Evolutionary conservation across 1,139 yeast species (phyloP), one percentile per base, ranked within the genome.

Genomic region (Geotrichum klebahnii): DNA sequence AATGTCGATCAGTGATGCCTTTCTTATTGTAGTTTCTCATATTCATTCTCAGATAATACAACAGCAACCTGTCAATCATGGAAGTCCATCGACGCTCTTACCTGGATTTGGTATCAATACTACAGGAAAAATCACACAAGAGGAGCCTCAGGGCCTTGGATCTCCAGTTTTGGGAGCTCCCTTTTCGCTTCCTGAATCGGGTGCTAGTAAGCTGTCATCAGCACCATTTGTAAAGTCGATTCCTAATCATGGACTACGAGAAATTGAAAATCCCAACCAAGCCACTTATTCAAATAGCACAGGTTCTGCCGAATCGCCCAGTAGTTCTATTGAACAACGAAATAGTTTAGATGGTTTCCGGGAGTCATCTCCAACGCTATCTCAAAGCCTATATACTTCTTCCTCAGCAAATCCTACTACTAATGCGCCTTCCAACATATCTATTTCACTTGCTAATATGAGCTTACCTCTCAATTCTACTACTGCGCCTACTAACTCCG

Each of bases 1-100:
- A 0, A 85, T 84, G 90, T 56, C 67, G 1, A 78, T 84, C 77
- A 68, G 70, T 19, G 89, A 84, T 53, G 86, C 95, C 0, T 72
- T 85, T 19, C n/a, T 40, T 3, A 40, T 40, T 16, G 31, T 5
- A 5, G 20, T 20, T 17, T 19, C 28, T 24, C 28, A 24, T n/a
- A 24, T 35, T 17, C 3, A 19, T n/a, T 22, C 31, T 6, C 8
- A 10, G 20, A 24, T 20, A 14, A 22, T 6, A 20, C 6, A n/a
- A n/a, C n/a, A n/a, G n/a, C n/a, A n/a, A n/a, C n/a, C n/a, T n/a
- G n/a, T n/a, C n/a, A n/a, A n/a, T n/a, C n/a, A n/a, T n/a, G n/a
- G n/a, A n/a, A n/a, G n/a, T n/a, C n/a, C n/a, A n/a, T n/a, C n/a
- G n/a, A n/a, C n/a, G n/a, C n/a, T n/a, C n/a, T n/a, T n/a, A n/a